Evolutionary conservation across 2,329 filamentous ascomycete genomes (phyloP).

Genomic region (Canariomyces notabilis): DNA sequence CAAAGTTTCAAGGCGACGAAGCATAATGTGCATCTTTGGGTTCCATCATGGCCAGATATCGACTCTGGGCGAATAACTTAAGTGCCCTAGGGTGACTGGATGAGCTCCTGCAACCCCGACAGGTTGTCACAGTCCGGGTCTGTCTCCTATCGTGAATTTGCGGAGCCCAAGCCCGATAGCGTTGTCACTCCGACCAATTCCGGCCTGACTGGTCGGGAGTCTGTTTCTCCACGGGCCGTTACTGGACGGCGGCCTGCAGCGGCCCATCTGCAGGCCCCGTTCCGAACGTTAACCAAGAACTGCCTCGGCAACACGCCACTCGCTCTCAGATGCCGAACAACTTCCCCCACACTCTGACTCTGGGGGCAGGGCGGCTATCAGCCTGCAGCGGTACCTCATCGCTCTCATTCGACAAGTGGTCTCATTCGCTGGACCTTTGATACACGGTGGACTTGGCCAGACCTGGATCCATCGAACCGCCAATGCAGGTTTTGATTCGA

Average conservation of each 20-base stretch:
- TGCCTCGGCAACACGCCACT: background rate
- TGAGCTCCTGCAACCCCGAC: background rate
- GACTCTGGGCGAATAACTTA: background rate
- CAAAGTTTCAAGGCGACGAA: background rate
- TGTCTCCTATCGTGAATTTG: constrained; percentile 8
- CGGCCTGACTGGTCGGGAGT: background rate
- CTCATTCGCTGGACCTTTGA: constrained; percentile 3
- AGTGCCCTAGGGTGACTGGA: background rate
- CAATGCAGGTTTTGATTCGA: constrained; percentile 22
- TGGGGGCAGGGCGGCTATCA: constrained; percentile 14
- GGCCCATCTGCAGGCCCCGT: constrained; percentile 8
- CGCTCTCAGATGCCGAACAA: background rate
- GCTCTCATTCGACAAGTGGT: background rate
- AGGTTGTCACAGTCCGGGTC: constrained; percentile 6
- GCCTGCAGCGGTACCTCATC: constrained; percentile 1
- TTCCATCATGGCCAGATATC: background rate
- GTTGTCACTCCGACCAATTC: background rate
- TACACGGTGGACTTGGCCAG: background rate
- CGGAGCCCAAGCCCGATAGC: background rate
- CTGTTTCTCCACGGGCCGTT: constrained; percentile 1
- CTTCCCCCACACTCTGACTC: background rate
- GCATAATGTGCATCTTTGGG: background rate
- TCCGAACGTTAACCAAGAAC: background rate
- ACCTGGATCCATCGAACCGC: constrained; percentile 11
- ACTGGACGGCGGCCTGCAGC: constrained; percentile 8